Evolutionary conservation across 179 eudicot genomes (phyloP).

Genomic region (Amaranthus tricolor): DNA sequence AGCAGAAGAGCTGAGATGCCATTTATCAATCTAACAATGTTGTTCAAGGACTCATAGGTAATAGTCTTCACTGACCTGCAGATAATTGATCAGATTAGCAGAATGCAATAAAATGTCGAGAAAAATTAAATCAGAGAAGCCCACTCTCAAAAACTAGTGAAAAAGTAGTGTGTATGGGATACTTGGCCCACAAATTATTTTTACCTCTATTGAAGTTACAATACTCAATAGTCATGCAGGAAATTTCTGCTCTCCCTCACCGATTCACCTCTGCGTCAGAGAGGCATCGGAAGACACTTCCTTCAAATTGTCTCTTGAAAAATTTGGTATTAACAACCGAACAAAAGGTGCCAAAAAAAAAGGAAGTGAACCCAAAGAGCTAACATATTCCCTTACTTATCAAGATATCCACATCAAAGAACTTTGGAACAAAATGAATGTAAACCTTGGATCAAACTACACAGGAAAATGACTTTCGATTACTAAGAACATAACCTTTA

Average conservation of each 20-base stretch:
- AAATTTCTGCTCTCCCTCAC: neutral
- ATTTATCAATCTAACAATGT: conserved; percentile 81
- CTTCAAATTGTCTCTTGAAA: too few species aligned
- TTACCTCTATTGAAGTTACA: too few species aligned
- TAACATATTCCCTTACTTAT: neutral
- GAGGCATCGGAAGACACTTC: neutral
- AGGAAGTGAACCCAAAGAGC: neutral
- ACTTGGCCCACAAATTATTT: too few species aligned
- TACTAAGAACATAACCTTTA: neutral
- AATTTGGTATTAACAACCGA: too few species aligned
- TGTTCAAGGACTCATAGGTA: conserved; percentile 83
- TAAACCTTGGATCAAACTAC: neutral
- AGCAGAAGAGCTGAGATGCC: conserved; percentile 84
- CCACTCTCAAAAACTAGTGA: too few species aligned
- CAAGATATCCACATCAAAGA: neutral
- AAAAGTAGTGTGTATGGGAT: too few species aligned
- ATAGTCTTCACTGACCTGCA: conserved; percentile 91
- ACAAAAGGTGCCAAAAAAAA: neutral
- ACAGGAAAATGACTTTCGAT: neutral
- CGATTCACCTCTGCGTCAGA: neutral
- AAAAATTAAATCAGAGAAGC: neutral
- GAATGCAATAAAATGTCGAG: neutral
- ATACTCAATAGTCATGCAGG: neutral
- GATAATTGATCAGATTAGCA: conserved; percentile 8
- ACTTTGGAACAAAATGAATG: neutral